Evolutionary conservation across 148 eudicot species (phyloP).

Genomic region (Arbutus unedo): DNA sequence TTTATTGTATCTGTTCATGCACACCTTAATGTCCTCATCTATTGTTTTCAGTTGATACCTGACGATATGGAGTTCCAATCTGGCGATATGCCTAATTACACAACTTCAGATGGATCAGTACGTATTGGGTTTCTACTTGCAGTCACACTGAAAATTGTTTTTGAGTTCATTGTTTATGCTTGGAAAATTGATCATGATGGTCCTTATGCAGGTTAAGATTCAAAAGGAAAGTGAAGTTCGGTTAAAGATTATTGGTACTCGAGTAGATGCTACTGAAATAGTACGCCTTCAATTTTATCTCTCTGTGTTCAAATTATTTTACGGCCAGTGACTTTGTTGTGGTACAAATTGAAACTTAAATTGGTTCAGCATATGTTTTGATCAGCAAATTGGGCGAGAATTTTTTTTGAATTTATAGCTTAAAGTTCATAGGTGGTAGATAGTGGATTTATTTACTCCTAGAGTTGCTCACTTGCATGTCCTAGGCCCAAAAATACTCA

Average conservation of each 20-base stretch:
- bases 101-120: constrained; percentile 95
- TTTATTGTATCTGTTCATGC: background rate
- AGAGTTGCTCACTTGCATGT: background rate
- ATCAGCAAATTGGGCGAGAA: background rate
- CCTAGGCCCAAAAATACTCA: background rate
- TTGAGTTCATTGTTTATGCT: constrained; percentile 10
- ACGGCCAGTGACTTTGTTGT: background rate
- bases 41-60: constrained; percentile 63
- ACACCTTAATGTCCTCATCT: background rate
- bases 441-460: background rate
- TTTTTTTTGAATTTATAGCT: background rate
- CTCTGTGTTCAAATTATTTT: background rate
- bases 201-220: constrained; percentile 66
- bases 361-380: background rate
- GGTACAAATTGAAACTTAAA: background rate
- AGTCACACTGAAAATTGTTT: background rate
- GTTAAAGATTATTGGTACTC: constrained; percentile 88
- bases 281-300: constrained; percentile 34
- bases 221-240: constrained; percentile 95
- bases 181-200: constrained; percentile 15
- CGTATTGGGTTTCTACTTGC: constrained; percentile 22
- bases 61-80: constrained; percentile 99
- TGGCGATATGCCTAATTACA: constrained; percentile 84
- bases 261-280: constrained; percentile 98
- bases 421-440: background rate